These are phyloP conservation scores for Globisporangium sylvaticum DNA, from an alignment of 352 stramenopile genomes.

Conservation along the genomic window DNA sequence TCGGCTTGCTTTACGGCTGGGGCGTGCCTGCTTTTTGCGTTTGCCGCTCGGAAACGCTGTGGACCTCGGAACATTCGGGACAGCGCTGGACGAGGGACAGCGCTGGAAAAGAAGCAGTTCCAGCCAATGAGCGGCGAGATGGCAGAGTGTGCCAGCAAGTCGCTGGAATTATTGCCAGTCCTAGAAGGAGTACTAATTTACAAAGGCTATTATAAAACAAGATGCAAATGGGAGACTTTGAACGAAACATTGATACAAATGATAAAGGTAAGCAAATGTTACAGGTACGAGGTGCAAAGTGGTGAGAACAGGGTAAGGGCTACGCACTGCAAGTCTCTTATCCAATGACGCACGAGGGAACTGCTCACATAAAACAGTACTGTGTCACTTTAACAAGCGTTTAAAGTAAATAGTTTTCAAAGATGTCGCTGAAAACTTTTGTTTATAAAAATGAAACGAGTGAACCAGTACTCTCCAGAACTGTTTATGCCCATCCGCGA, in stretches of 20 bases:
- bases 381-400: not conserved
- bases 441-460: no score
- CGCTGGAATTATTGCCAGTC: slow-evolving; percentile 4
- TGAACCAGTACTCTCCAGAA: not conserved
- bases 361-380: not conserved
- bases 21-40: slow-evolving; percentile 2
- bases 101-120: slow-evolving; percentile 7
- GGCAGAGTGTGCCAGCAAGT: not conserved
- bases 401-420: not conserved
- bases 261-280: no score
- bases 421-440: no score
- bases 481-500: not conserved
- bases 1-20: not conserved
- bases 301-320: slow-evolving; percentile 1
- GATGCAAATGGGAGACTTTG: no score
- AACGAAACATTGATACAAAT: no score
- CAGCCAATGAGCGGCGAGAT: slow-evolving; percentile 6
- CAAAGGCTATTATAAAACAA: not conserved
- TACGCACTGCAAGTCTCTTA: not conserved
- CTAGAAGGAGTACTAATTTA: not conserved
- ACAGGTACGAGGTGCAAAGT: no score
- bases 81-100: slow-evolving; percentile 1
- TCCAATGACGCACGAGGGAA: slow-evolving; percentile 1
- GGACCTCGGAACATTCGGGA: slow-evolving; percentile 1
- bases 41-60: slow-evolving; percentile 3